Conservation (phyloP, 306 rosid genomes). For the Delonix regia region DNA sequence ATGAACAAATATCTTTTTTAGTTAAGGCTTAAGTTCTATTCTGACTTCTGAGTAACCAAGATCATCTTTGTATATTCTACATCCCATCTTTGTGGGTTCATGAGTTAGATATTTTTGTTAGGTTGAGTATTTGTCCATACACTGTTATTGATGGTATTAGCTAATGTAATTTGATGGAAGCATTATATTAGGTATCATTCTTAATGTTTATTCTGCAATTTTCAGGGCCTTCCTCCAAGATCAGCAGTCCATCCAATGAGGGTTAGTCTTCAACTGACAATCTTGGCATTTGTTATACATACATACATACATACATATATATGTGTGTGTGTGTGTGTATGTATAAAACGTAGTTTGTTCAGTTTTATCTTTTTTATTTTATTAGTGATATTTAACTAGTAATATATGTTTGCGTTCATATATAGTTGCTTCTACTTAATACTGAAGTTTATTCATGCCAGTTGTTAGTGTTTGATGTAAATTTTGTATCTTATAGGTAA, state of each 20-base stretch:
- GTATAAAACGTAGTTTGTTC: background rate
- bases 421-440: slow-evolving; percentile 17
- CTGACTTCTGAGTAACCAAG: background rate
- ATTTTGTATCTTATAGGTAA: background rate
- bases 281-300: slow-evolving; percentile 27
- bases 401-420: slow-evolving; percentile 29
- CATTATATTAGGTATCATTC: slow-evolving; percentile 10
- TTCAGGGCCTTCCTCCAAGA: slow-evolving; percentile 99
- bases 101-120: slow-evolving; percentile 7
- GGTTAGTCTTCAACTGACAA: slow-evolving; percentile 54
- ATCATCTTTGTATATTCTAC: background rate
- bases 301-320: no score
- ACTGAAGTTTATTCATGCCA: slow-evolving; percentile 7
- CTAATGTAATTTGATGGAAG: slow-evolving; percentile 21
- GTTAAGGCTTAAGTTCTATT: slow-evolving; percentile 9
- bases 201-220: slow-evolving; percentile 26
- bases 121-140: slow-evolving; percentile 26
- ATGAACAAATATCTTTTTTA: slow-evolving; percentile 10
- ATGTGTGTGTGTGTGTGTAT: background rate
- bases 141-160: slow-evolving; percentile 29
- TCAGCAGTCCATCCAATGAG: slow-evolving; percentile 97
- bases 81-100: background rate
- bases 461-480: background rate
- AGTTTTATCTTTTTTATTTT: background rate
- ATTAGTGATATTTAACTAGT: slow-evolving; percentile 11